Evolutionary conservation across 192 early-diverging fungal species (phyloP), one percentile per base, ranked within the genome.

Genomic region (Entrophospora sp.): DNA sequence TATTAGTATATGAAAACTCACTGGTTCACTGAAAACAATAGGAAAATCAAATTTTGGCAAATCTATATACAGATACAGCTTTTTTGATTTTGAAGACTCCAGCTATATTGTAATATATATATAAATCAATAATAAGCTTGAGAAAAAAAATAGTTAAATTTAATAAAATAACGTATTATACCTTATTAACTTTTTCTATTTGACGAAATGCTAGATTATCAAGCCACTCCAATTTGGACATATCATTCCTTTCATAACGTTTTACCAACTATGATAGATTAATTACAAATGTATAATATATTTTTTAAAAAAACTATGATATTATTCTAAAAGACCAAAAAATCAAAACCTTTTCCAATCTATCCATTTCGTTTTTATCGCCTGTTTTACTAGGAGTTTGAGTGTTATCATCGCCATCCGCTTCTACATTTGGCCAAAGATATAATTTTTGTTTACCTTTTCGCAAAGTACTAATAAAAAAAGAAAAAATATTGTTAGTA

Each of bases 31-130:
- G 77, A 83, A 94, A 14, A 96, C 86, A n/a, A 97, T 78, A 3
- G 94, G 92, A 76, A 99, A 97, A 74, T 97, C 94, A 74, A 97
- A 99, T 66, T 86, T 88, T 2, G 95, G 94, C 27, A 99, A 79
- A 45, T 95, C 87, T 20, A 99, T 79, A 70, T 91, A 93, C 3
- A 99, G 80, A 63, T 83, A 87, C 48, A 90, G 69, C 8, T 84
- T 76, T 37, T 83, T 83, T 6, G 82, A 78, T 45, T 76, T 77
- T 58, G 75, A 62, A 4, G 78, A 71, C 35, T 69, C 79, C 61
- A 73, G 80, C 77, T 82, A 73, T 27, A 14, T n/a, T 60, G 38
- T 37, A 51, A 71, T 53, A 31, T 25, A 28, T 22, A 13, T 60
- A 37, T 13, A 13, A 24, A 27, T 44, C 12, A 36, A 22, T 44